Base-by-base conservation (phyloP, 2,329 filamentous ascomycete genomes). In the Aspergillus thermomutatus region DNA sequence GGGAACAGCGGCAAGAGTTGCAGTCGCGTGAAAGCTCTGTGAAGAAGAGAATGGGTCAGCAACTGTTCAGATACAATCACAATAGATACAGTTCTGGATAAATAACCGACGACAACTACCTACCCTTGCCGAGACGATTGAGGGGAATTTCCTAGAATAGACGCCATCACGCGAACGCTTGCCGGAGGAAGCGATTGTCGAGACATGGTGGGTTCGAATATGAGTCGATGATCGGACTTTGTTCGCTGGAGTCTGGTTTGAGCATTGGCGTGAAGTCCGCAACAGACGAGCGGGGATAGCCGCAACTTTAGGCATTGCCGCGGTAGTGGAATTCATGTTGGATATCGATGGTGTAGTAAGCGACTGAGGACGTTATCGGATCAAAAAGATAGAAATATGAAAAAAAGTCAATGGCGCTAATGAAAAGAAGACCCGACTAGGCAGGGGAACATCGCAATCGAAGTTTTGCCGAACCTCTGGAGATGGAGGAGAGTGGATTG, bases 1-100 rank as follows among this genome's bases (percentile, higher is more conserved):
- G 72, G 90, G 85, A 47, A 87, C 88, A 25, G 85, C 84, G 71
- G 87, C 87, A 72, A 88, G 90, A 31, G 78, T 66, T 76, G 73
- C 64, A 5, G 74, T 76, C 11, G 75, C 66, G 58, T 80, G 78
- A 58, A 81, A 81, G 17, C 60, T 63, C 76, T 78, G 58, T 49
- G 25, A 26, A 53, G 40, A 27, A 54, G 37, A n/a, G 37, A 57
- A 45, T 50, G 34, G 5, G 23, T 52, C 37, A 52, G 25, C 23
- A 9, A 4, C 9, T 25, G 23, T 45, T 45, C 23, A 19, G 10
- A 27, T 46, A 45, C 5, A 25, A 45, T n/a, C 8, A 28, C 10
- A 43, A 14, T 50, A 23, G n/a, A 50, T 40, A 34, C 28, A 8
- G n/a, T 28, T 23, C 23, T 27, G 40, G 17, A 55, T 14, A 41